phyloP scores from a whole-genome alignment of 2,329 filamentous ascomycete species.

The Colletotrichum sp. region DNA sequence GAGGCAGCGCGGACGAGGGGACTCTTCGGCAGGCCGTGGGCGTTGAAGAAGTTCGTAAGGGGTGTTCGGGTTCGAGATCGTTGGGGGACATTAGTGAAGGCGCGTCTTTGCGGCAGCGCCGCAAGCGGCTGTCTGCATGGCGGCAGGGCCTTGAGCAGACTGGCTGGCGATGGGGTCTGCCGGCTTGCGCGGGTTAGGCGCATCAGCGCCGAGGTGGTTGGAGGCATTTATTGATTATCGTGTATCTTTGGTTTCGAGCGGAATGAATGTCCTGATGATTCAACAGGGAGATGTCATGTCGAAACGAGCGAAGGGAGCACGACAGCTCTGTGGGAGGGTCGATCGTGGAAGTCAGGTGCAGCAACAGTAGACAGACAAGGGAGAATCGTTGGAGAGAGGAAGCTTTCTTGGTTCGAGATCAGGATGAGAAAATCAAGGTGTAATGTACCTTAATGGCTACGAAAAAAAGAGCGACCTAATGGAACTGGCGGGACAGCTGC shows the following conservation, averaged over 20 bases:
- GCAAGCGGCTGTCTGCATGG: not conserved
- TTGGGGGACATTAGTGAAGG: conserved; percentile 8
- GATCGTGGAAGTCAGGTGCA: not conserved
- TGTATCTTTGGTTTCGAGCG: not conserved
- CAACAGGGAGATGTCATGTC: conserved; percentile 12
- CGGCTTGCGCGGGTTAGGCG: conserved; percentile 7
- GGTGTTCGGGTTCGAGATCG: conserved; percentile 8
- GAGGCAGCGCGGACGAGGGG: conserved; percentile 47
- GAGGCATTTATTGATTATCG: conserved; percentile 15
- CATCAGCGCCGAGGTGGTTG: conserved; percentile 15
- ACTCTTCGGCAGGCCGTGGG: conserved; percentile 11
- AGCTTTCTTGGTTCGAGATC: not conserved
- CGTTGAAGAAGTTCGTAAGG: conserved; percentile 20
- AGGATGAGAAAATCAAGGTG: not conserved
- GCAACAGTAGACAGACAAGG: not conserved
- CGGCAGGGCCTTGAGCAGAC: conserved; percentile 1
- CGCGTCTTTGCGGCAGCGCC: conserved; percentile 8
- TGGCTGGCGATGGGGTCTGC: not conserved
- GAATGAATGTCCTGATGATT: not conserved
- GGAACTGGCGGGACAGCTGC: conserved; percentile 5
- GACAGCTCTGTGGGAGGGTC: not conserved
- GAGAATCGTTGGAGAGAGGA: not conserved
- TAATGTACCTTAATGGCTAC: not conserved
- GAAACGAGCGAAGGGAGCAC: conserved; percentile 2
- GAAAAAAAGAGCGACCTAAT: not conserved